Evolutionary conservation across 257 asterid species (phyloP), one percentile per base, ranked within the genome.

Genomic region (Solanum habrochaites): DNA sequence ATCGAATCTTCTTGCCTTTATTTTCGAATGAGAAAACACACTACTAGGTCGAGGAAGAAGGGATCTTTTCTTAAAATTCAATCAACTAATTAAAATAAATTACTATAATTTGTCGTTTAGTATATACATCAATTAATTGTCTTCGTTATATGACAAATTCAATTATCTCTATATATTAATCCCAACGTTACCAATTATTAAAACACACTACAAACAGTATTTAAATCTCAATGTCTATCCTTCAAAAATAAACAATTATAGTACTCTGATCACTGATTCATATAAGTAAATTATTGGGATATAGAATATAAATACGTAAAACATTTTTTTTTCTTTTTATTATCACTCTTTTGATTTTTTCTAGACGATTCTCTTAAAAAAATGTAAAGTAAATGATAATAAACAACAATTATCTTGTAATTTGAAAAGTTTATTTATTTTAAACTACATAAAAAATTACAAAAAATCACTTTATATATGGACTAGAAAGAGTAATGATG

Each of bases 301-400:
- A 37, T 37, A 37, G 39, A 37, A 37, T 37, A 37, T 37, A 37
- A 37, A 37, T 37, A 32, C 35, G 35, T 32, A 37, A 37, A 37
- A 37, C 7, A 6, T 5, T 37, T 5, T 37, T 37, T 3, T 37
- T 1, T 37, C 2, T 6, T 40, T 40, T 40, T 2, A 40, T 8
- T 56, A 56, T 20, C 20, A 20, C 11, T 20, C 11, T 1, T 56
- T 56, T 56, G 25, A 56, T 56, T 20, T 11, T 56, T 56, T 0
- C 0, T 0, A 20, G 21, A 2, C 5, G 2, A 56, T 20, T 56
- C 5, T 56, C 64, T 11, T 56, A 2, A 0, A 56, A 20, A 56
- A 20, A 18, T 18, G 11, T 7, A 56, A 56, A 37, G 2, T 6
- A 37, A 37, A 37, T 7, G 1, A 6, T 37, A 37, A 37, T 37